phyloP scores from a whole-genome alignment of 2,329 filamentous ascomycete species.

The Sporothrix globosa region DNA sequence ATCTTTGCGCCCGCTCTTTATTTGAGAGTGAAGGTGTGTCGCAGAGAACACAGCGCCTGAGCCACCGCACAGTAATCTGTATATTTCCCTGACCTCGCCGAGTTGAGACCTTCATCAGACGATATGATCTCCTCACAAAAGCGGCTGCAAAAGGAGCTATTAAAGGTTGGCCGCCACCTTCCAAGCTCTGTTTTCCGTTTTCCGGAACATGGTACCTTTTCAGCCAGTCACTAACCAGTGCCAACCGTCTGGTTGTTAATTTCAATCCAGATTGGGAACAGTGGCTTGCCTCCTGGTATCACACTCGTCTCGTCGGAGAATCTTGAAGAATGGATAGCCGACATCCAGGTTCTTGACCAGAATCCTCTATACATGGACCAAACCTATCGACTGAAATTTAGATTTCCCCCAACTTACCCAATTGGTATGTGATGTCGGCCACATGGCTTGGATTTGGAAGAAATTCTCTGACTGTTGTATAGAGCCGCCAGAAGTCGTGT shows the following conservation, averaged over 20 bases:
- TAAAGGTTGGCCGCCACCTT: slow-evolving; percentile 51
- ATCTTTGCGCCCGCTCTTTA: not conserved
- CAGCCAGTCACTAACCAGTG: not conserved
- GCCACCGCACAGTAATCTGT: not conserved
- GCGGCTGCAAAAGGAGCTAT: slow-evolving; percentile 62
- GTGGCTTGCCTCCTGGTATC: slow-evolving; percentile 68
- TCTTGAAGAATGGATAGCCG: slow-evolving; percentile 87
- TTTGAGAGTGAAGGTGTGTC: not conserved
- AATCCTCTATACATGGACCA: slow-evolving; percentile 87
- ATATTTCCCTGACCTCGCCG: not conserved
- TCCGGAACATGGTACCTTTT: not conserved
- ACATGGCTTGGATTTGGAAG: not conserved
- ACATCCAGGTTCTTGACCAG: slow-evolving; percentile 84
- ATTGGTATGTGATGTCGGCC: slow-evolving; percentile 66
- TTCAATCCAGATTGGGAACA: slow-evolving; percentile 53
- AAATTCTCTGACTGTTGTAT: slow-evolving; percentile 9
- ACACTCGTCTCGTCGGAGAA: slow-evolving; percentile 78
- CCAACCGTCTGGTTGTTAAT: not conserved
- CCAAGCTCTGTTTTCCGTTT: not conserved
- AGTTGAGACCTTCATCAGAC: not conserved
- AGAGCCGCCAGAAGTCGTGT: slow-evolving; percentile 96
- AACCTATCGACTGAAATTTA: slow-evolving; percentile 83
- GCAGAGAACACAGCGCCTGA: not conserved
- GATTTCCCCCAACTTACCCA: slow-evolving; percentile 80
- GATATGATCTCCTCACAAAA: slow-evolving; percentile 54